phyloP scores from a whole-genome alignment of 225 moss, liverwort and hornwort genomes.

The Physcomitrium patens region DNA sequence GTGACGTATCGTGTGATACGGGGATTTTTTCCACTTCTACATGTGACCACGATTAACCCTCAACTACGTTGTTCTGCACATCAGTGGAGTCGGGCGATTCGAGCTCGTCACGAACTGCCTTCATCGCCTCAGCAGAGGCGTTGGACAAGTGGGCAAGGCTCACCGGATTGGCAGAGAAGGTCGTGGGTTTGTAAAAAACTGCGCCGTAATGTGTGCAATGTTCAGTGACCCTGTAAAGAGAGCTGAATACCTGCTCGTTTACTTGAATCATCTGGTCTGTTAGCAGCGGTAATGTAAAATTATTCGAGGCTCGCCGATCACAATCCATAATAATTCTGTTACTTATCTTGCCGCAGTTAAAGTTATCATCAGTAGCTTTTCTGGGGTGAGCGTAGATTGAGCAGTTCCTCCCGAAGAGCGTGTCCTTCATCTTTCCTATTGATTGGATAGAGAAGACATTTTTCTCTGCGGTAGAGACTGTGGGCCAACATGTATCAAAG shows the following conservation, averaged over 20 bases:
- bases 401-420: slow-evolving; percentile 35
- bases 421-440: slow-evolving; percentile 17
- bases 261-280: slow-evolving; percentile 18
- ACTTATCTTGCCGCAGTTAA: slow-evolving; percentile 1
- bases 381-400: slow-evolving; percentile 27
- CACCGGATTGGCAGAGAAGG: slow-evolving; percentile 77
- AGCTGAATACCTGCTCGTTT: slow-evolving; percentile 27
- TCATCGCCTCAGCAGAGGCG: slow-evolving; percentile 83
- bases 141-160: slow-evolving; percentile 93
- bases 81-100: slow-evolving; percentile 78
- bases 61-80: slow-evolving; percentile 15
- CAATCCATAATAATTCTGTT: slow-evolving; percentile 18
- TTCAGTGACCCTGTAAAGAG: background rate
- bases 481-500: slow-evolving; percentile 24
- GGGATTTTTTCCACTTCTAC: background rate
- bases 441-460: slow-evolving; percentile 11
- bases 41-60: background rate
- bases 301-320: slow-evolving; percentile 1
- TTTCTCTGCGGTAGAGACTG: slow-evolving; percentile 3
- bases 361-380: slow-evolving; percentile 18
- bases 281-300: slow-evolving; percentile 17
- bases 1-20: too few species aligned
- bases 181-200: slow-evolving; percentile 69
- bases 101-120: slow-evolving; percentile 78
- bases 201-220: background rate